Base-by-base conservation (phyloP, 768 basidiomycete species). In the Boletus fagicola region DNA sequence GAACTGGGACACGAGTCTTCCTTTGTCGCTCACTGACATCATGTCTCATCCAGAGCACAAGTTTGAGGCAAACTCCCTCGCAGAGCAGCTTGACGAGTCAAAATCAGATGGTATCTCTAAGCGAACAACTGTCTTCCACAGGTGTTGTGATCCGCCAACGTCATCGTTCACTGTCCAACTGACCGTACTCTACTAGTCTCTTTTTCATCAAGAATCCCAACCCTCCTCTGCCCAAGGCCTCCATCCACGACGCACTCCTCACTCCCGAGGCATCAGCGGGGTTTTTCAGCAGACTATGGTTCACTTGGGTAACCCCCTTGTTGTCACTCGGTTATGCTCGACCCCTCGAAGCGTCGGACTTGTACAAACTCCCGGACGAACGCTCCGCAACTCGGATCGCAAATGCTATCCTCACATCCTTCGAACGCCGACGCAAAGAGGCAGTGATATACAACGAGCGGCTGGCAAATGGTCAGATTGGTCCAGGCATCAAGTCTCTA, bases 341-440 rank as follows among this genome's bases (percentile, higher is more conserved):
- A 9, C 90, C 93, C 1, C 78, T 96, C 3, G 88, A 93, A 65
- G 84, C 86, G 0, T 73, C 87, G 0, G 93, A 95, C 71, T 77
- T 95, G 4, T 94, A 87, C 78, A 88, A 84, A 70, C 82, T 94
- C 26, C 84, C 84, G 56, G 81, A 85, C 38, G 69, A 81, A 22
- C 81, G 85, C 26, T 77, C 81, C 2, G 80, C 92, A 0, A 79
- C 76, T 1, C 65, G 74, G 16, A 82, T 93, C 39, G 87, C 89
- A 3, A 74, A 82, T 1, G 74, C 78, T 36, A 88, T 96, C 40
- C 76, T 80, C 20, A 71, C 70, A 4, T 88, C 88, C 0, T 94
- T 88, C 65, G 82, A 85, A 22, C 70, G 76, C 16, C 79, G 90
- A 2, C 70, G 74, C 31, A 73, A 74, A 57, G 76, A 75, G 40